These are phyloP conservation scores for Populus pruinosa DNA, from an alignment of 345 rosid species.

Conservation along the genomic window DNA sequence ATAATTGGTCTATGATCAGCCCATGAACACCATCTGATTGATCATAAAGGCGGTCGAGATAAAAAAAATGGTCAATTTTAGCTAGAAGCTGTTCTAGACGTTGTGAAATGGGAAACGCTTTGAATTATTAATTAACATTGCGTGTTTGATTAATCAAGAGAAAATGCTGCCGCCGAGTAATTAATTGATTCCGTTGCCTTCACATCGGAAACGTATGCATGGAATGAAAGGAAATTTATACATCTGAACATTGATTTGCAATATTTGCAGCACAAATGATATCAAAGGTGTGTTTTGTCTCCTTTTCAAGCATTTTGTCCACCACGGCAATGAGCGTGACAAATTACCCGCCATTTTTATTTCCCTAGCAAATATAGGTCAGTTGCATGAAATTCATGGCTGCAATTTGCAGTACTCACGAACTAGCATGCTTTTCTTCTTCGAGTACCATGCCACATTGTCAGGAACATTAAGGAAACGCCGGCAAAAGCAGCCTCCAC, in stretches of 20 bases:
- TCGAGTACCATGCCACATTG: neutral
- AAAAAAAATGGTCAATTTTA: neutral
- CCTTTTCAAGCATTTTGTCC: conserved; percentile 7
- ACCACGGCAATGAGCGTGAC: conserved; percentile 18
- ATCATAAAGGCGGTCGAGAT: neutral
- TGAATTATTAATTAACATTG: neutral
- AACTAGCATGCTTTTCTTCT: neutral
- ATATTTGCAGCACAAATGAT: neutral
- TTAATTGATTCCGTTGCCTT: neutral
- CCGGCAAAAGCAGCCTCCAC: no score
- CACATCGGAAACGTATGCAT: neutral
- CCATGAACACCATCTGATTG: neutral
- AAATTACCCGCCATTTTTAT: conserved; percentile 8
- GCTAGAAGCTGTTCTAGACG: neutral
- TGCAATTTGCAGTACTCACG: neutral
- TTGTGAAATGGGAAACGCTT: neutral
- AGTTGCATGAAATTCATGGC: neutral
- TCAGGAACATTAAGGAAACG: neutral
- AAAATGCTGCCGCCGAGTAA: neutral
- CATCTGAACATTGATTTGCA: neutral
- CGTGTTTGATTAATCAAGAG: neutral
- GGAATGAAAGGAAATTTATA: neutral
- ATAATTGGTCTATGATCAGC: neutral
- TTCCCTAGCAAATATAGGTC: neutral
- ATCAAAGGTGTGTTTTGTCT: conserved; percentile 10